Evolutionary conservation across 768 basidiomycete species (phyloP).

Genomic region (Amanita subjunquillea): DNA sequence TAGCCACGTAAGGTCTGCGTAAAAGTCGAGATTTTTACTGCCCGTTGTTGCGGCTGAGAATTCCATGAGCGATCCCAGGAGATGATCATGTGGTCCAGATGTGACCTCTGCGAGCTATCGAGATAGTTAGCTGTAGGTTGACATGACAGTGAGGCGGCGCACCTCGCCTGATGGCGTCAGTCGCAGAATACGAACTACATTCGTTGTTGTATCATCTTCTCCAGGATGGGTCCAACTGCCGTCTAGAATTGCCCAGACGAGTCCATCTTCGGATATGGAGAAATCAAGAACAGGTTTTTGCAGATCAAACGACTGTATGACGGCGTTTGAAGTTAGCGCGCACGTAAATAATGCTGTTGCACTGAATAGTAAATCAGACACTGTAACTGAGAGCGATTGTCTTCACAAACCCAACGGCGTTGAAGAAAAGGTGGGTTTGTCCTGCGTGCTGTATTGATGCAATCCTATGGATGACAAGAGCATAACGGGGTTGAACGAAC

Average conservation of each 20-base stretch:
- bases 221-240: constrained; percentile 11
- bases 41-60: constrained; percentile 36
- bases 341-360: constrained; percentile 5
- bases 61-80: constrained; percentile 28
- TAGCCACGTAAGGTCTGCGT: constrained; percentile 42
- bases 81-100: constrained; percentile 12
- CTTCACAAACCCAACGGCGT: constrained; percentile 55
- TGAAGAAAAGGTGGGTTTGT: constrained; percentile 46
- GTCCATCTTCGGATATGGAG: constrained; percentile 10
- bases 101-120: constrained; percentile 24
- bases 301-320: constrained; percentile 12
- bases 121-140: not conserved
- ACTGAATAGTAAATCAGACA: not conserved
- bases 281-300: constrained; percentile 15
- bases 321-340: not conserved
- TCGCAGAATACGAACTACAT: constrained; percentile 16
- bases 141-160: constrained; percentile 3
- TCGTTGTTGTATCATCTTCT: constrained; percentile 5
- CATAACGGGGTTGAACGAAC: constrained; percentile 16
- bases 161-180: constrained; percentile 28
- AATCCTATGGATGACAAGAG: constrained; percentile 53
- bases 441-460: constrained; percentile 28
- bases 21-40: constrained; percentile 47
- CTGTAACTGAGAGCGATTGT: not conserved
- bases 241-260: constrained; percentile 15